Percentiles rank a stretch among this genome's conserved stretches.
Evolutionary conservation across 2,329 filamentous ascomycete species (phyloP).

Genomic region (Zasmidium angulare): DNA sequence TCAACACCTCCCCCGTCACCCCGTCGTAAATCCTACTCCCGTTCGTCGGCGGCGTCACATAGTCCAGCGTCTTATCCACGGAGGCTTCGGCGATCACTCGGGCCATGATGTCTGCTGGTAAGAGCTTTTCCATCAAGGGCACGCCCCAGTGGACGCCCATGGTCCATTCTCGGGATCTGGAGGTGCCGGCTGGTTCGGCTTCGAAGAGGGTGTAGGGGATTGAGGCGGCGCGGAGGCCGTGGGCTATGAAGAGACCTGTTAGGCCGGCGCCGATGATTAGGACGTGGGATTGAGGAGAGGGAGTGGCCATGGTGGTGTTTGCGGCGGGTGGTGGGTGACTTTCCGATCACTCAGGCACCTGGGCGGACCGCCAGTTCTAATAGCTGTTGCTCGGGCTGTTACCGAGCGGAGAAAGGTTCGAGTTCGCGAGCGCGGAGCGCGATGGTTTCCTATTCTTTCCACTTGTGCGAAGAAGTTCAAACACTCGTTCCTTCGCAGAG

Average conservation of each 20-base stretch:
- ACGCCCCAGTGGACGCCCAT: conserved; percentile 21
- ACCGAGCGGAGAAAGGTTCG: too few species aligned
- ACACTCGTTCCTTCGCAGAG: too few species aligned
- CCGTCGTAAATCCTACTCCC: conserved; percentile 20
- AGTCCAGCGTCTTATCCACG: conserved; percentile 21
- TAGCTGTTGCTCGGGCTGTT: too few species aligned
- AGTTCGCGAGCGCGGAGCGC: too few species aligned
- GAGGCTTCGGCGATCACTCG: conserved; percentile 13
- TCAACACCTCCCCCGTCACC: conserved; percentile 15
- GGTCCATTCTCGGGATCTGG: conserved; percentile 21
- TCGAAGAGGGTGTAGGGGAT: conserved; percentile 19
- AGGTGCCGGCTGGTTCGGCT: conserved; percentile 15
- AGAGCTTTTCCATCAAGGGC: conserved; percentile 11
- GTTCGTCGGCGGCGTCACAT: conserved; percentile 9
- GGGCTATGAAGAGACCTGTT: conserved; percentile 21
- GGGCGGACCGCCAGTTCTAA: too few species aligned
- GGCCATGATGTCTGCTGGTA: conserved; percentile 13
- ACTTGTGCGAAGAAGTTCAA: too few species aligned
- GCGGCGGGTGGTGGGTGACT: too few species aligned
- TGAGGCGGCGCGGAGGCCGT: conserved; percentile 15
- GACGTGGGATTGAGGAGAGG: conserved; percentile 10
- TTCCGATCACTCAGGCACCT: too few species aligned
- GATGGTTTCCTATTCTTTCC: too few species aligned
- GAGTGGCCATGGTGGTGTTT: too few species aligned
- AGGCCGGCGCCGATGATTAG: conserved; percentile 24